These are phyloP conservation scores for Atkinsonella hypoxylon DNA, from an alignment of 2,329 filamentous ascomycete species.

Conservation along the genomic window DNA sequence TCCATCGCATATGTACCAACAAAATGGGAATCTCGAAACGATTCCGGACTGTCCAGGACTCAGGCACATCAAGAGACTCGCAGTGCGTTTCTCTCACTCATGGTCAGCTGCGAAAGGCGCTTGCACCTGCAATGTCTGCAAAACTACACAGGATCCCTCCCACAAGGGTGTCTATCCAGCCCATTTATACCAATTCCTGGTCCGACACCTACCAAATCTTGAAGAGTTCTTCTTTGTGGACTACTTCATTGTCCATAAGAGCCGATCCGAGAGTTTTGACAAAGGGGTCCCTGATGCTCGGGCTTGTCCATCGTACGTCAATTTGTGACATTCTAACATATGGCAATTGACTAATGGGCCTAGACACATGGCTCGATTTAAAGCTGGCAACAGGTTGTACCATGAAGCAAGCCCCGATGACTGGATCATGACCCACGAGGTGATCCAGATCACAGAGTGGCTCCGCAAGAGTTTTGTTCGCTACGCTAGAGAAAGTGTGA, in stretches of 20 bases:
- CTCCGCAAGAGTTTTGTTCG: slow-evolving; percentile 24
- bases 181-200: slow-evolving; percentile 32
- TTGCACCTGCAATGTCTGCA: slow-evolving; percentile 22
- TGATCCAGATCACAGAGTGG: slow-evolving; percentile 26
- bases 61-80: slow-evolving; percentile 25
- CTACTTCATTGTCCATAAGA: slow-evolving; percentile 25
- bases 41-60: slow-evolving; percentile 17
- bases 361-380: slow-evolving; percentile 4
- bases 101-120: slow-evolving; percentile 23
- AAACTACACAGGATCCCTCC: slow-evolving; percentile 16
- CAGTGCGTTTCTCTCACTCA: slow-evolving; percentile 28
- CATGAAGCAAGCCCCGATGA: slow-evolving; percentile 21
- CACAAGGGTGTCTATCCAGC: slow-evolving; percentile 21
- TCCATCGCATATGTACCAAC: slow-evolving; percentile 16
- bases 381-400: slow-evolving; percentile 12
- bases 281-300: neutral
- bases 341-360: neutral
- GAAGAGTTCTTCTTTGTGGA: slow-evolving; percentile 34
- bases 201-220: slow-evolving; percentile 28
- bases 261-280: neutral
- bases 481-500: slow-evolving; percentile 23
- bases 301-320: neutral
- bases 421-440: slow-evolving; percentile 25
- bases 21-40: slow-evolving; percentile 15
- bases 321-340: too few species aligned